Evolutionary conservation across 2,329 filamentous ascomycete species (phyloP).

Genomic region (Arthrocladium fulminans): DNA sequence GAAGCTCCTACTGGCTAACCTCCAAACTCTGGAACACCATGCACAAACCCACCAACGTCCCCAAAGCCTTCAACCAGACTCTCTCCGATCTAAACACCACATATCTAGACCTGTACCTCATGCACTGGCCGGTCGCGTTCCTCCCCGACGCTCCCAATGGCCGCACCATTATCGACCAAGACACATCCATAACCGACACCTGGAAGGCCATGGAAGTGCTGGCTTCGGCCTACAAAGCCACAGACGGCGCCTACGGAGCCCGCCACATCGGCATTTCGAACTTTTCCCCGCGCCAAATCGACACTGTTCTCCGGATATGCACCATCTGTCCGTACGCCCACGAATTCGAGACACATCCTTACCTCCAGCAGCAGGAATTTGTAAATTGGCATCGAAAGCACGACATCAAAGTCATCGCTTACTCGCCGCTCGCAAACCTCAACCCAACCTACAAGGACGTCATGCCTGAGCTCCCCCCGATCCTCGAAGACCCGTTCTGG

Average conservation of each 20-base stretch:
- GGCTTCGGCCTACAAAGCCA: constrained; percentile 48
- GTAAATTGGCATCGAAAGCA: constrained; percentile 28
- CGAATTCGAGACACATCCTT: constrained; percentile 33
- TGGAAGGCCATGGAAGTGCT: constrained; percentile 58
- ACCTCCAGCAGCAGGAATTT: constrained; percentile 30
- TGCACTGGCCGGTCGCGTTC: constrained; percentile 35
- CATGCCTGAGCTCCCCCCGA: constrained; percentile 24
- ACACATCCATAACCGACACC: constrained; percentile 31
- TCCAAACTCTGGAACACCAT: constrained; percentile 76
- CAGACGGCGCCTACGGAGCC: constrained; percentile 30
- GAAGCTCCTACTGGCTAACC: constrained; percentile 61
- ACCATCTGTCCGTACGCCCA: constrained; percentile 26
- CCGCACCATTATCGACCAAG: constrained; percentile 24
- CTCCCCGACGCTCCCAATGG: constrained; percentile 24
- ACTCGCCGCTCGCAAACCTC: constrained; percentile 34
- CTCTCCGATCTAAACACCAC: constrained; percentile 32
- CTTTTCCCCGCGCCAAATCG: constrained; percentile 26
- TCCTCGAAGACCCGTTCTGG: constrained; percentile 38
- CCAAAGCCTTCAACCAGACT: constrained; percentile 42
- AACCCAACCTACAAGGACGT: constrained; percentile 39
- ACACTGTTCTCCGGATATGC: constrained; percentile 23
- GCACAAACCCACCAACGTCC: constrained; percentile 53
- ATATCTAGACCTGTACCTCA: constrained; percentile 39
- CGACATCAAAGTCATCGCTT: constrained; percentile 32
- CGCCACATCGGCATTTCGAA: constrained; percentile 59